These are phyloP conservation scores for Lycium barbarum DNA, from an alignment of 257 asterid genomes.

Conservation along the genomic window DNA sequence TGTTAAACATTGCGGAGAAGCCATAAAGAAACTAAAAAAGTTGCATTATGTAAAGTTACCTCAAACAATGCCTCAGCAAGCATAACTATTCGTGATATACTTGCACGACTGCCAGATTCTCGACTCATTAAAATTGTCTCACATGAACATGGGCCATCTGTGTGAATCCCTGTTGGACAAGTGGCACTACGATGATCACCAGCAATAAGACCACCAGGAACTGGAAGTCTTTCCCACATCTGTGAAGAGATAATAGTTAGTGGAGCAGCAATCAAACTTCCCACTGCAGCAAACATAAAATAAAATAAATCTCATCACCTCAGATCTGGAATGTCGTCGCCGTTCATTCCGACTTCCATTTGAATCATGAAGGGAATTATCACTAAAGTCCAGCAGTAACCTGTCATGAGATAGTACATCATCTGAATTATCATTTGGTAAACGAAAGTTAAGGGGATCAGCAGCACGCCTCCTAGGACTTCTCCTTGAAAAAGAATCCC, in stretches of 20 bases:
- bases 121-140: slow-evolving; percentile 56
- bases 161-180: slow-evolving; percentile 83
- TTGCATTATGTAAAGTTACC: slow-evolving; percentile 51
- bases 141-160: slow-evolving; percentile 79
- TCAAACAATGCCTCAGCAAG: slow-evolving; percentile 96
- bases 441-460: slow-evolving; percentile 51
- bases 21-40: slow-evolving; percentile 19
- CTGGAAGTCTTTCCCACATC: slow-evolving; percentile 78
- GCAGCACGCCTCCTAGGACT: slow-evolving; percentile 67
- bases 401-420: slow-evolving; percentile 59
- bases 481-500: slow-evolving; percentile 89
- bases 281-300: background rate
- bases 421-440: slow-evolving; percentile 61
- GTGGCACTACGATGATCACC: slow-evolving; percentile 49
- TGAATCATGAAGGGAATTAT: slow-evolving; percentile 55
- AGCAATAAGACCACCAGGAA: slow-evolving; percentile 56
- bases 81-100: slow-evolving; percentile 87
- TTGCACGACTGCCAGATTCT: slow-evolving; percentile 72
- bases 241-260: slow-evolving; percentile 39
- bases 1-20: slow-evolving; percentile 13
- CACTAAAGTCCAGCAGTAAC: slow-evolving; percentile 64
- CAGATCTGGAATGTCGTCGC: slow-evolving; percentile 69
- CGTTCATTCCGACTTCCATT: slow-evolving; percentile 56
- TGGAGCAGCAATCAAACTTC: slow-evolving; percentile 12
- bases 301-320: slow-evolving; percentile 55